Base-by-base conservation (phyloP, 1,284 basidiomycete species). In the Pisolithus thermaeus region DNA sequence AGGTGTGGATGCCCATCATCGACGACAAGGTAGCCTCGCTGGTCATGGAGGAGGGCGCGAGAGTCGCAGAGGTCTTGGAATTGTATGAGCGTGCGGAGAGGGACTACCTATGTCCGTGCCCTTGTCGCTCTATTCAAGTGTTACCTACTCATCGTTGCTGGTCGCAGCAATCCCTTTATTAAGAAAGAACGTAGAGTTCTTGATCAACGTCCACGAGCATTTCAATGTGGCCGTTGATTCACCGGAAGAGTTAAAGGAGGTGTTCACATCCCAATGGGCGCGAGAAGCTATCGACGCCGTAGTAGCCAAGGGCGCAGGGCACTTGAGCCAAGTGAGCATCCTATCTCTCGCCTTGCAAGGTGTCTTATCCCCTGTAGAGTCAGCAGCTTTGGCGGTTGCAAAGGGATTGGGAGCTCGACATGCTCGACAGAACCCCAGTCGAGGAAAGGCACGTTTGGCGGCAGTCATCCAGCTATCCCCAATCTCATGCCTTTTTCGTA, bases 101-200 rank as follows among this genome's bases (percentile, higher is more conserved):
- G 16, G 91, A 94, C 61, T 93, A 93, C 63, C 63, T 92, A 28
- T 92, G 91, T 93, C 66, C 68, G 89, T 69, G 48, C 47, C 47
- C 46, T 47, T 67, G 32, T 35, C 41, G 39, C 52, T 40, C 49
- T 45, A 44, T 40, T 16, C 22, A 40, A 16, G 52, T 47, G n/a
- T 39, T 46, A 35, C 51, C 50, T 47, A 47, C 50, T 53, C 45
- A 55, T 47, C 55, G 50, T 41, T 50, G 46, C 48, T 50, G 45
- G 60, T 20, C 59, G 36, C 62, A 93, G 90, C 89, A 36, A 82
- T 90, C 36, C 75, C 83, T 1, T 70, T 92, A 39, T 74, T 93
- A 38, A 74, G 78, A 61, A 81, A 75, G 52, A 89, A 94, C 64
- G 57, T 87, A 40, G 72, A 84, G 44, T 84, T 92, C 57, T 62